Evolutionary conservation across 2,329 filamentous ascomycete genomes (phyloP).

Genomic region (Podosphaera fusca): DNA sequence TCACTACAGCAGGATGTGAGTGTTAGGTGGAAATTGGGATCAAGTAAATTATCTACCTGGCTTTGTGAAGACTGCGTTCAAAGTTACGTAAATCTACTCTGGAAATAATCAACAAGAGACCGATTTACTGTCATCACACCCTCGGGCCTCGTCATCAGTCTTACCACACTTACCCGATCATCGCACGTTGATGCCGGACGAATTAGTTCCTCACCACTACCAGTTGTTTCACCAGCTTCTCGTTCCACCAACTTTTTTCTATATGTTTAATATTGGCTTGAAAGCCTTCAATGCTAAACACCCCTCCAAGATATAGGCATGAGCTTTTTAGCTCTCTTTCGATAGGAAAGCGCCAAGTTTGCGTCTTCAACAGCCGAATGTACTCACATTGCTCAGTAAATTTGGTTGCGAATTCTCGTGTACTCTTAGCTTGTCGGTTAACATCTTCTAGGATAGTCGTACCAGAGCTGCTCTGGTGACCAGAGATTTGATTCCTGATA

Average conservation of each 20-base stretch:
- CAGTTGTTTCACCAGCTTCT: not conserved
- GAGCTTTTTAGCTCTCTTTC: conserved; percentile 6
- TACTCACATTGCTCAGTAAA: not conserved
- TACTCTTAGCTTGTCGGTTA: no score
- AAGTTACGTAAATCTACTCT: no score
- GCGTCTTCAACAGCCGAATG: conserved; percentile 2
- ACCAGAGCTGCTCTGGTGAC: not conserved
- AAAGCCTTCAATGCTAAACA: conserved; percentile 5
- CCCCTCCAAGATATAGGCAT: conserved; percentile 4
- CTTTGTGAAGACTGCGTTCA: no score
- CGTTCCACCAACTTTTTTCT: conserved; percentile 1
- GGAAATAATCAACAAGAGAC: not conserved
- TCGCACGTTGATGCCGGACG: not conserved
- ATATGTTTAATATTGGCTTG: conserved; percentile 1
- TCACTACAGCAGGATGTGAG: no score
- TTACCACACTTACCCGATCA: conserved; percentile 3
- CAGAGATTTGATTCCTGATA: conserved; percentile 2
- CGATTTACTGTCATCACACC: conserved; percentile 2
- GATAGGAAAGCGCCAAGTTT: conserved; percentile 6
- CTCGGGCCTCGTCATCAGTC: conserved; percentile 5
- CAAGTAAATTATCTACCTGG: no score
- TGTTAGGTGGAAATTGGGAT: no score
- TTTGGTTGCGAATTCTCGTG: not conserved
- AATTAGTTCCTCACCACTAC: conserved; percentile 1
- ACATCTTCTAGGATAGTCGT: not conserved